Percentiles rank a stretch among this genome's conserved stretches.
These are phyloP conservation scores for Ascocoryne sarcoides DNA, from an alignment of 2,329 filamentous ascomycete species.

Conservation along the genomic window DNA sequence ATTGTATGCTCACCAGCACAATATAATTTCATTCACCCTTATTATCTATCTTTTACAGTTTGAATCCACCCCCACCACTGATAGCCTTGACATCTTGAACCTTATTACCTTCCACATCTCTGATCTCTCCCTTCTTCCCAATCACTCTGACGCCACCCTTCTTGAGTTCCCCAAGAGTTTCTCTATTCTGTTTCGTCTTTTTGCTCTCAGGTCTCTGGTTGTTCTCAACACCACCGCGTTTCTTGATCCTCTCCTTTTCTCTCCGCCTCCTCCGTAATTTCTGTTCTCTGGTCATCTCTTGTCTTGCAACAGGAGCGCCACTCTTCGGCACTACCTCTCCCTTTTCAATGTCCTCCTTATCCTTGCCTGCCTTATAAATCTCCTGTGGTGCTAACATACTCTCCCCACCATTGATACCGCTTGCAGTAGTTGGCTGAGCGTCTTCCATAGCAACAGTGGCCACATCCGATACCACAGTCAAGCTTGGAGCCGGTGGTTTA, in stretches of 20 bases:
- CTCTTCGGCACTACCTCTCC: constrained; percentile 71
- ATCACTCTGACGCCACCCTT: constrained; percentile 88
- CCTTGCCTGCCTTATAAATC: constrained; percentile 74
- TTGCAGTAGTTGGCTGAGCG: constrained; percentile 75
- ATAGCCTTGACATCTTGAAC: constrained; percentile 44
- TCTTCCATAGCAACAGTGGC: constrained; percentile 95
- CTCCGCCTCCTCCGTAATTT: constrained; percentile 67
- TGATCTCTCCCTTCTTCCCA: constrained; percentile 78
- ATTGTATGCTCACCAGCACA: too few species aligned
- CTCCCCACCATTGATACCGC: constrained; percentile 57
- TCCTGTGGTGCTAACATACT: constrained; percentile 89
- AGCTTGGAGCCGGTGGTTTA: constrained; percentile 68
- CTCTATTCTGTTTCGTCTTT: constrained; percentile 47
- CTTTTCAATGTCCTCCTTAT: constrained; percentile 43
- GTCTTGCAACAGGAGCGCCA: constrained; percentile 67
- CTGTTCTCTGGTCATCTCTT: constrained; percentile 84
- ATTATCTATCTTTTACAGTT: constrained; percentile 45
- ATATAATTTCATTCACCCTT: too few species aligned
- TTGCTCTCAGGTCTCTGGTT: constrained; percentile 44
- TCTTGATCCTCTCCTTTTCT: constrained; percentile 77
- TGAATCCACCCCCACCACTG: constrained; percentile 47
- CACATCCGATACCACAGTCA: constrained; percentile 83
- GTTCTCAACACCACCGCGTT: constrained; percentile 47
- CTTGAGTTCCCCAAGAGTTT: constrained; percentile 49
- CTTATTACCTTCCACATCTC: constrained; percentile 75